A percentile compares a stretch with the other conserved stretches of the same genome.
Evolutionary conservation across 164 flowering plant genomes (phyloP).

Genomic region (Magnolia kwangsiensis): DNA sequence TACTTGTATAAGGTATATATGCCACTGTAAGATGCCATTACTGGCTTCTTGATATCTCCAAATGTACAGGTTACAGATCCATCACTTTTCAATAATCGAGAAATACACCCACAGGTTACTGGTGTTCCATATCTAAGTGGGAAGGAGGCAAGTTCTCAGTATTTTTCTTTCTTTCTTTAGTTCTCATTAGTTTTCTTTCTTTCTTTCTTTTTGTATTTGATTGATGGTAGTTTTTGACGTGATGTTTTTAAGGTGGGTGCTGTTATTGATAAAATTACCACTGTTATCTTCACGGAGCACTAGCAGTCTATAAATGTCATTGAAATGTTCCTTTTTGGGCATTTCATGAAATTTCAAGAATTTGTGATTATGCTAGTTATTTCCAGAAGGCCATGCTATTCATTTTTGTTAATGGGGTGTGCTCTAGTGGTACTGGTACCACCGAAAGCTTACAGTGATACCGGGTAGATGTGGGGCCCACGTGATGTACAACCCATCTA

Average conservation of each 20-base stretch:
- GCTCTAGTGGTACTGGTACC: neutral
- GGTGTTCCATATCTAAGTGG: conserved; percentile 32
- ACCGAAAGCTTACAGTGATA: too few species aligned
- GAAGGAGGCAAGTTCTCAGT: conserved; percentile 27
- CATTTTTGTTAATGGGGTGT: neutral
- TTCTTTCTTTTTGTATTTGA: neutral
- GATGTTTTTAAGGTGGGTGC: neutral
- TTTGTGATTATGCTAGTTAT: neutral
- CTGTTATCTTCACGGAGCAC: neutral
- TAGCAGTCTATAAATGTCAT: neutral
- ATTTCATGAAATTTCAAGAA: neutral
- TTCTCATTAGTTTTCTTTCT: neutral
- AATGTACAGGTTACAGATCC: conserved; percentile 28
- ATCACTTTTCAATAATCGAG: conserved; percentile 24
- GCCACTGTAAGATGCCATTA: neutral
- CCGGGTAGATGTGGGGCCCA: too few species aligned
- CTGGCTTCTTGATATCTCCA: conserved; percentile 10
- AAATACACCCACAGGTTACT: conserved; percentile 31
- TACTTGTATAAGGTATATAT: neutral
- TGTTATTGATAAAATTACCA: too few species aligned
- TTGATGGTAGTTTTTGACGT: neutral
- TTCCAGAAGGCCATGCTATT: neutral
- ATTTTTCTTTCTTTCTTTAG: neutral
- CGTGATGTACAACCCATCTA: too few species aligned
- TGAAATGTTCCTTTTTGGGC: too few species aligned